Evolutionary conservation across 345 rosid species (phyloP).

Genomic region (Cardamine chenopodiifolia): DNA sequence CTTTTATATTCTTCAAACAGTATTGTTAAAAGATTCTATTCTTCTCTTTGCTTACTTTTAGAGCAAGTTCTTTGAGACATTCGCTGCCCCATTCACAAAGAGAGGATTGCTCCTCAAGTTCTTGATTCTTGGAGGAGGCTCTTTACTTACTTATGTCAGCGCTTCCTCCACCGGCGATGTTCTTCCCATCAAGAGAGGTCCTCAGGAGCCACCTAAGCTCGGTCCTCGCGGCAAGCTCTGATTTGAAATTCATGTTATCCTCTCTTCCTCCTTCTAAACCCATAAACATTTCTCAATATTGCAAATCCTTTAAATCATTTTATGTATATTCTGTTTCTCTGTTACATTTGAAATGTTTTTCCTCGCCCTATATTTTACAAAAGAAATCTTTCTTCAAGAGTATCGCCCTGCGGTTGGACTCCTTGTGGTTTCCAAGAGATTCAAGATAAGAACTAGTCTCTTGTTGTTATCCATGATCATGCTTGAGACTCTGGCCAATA

Average conservation of each 20-base stretch:
- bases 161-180: conserved; percentile 70
- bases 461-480: conserved; percentile 46
- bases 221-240: conserved; percentile 94
- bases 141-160: conserved; percentile 68
- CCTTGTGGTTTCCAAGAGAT: conserved; percentile 60
- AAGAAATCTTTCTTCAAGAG: conserved; percentile 3
- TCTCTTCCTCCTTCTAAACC: conserved; percentile 21
- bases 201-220: conserved; percentile 87
- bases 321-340: conserved; percentile 40
- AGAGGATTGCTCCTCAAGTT: conserved; percentile 94
- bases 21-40: background rate
- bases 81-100: conserved; percentile 95
- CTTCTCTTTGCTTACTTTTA: conserved; percentile 42
- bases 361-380: conserved; percentile 29
- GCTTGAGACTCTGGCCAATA: conserved; percentile 45
- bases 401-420: conserved; percentile 57
- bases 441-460: conserved; percentile 62
- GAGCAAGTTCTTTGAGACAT: conserved; percentile 98
- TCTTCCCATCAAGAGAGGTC: conserved; percentile 93
- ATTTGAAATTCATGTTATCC: conserved; percentile 21
- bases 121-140: conserved; percentile 88
- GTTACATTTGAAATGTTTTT: conserved; percentile 27
- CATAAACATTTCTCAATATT: conserved; percentile 31
- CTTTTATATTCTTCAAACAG: background rate
- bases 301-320: conserved; percentile 5